phyloP scores from a whole-genome alignment of 805 yeast genomes.

The Pichia insulana region DNA sequence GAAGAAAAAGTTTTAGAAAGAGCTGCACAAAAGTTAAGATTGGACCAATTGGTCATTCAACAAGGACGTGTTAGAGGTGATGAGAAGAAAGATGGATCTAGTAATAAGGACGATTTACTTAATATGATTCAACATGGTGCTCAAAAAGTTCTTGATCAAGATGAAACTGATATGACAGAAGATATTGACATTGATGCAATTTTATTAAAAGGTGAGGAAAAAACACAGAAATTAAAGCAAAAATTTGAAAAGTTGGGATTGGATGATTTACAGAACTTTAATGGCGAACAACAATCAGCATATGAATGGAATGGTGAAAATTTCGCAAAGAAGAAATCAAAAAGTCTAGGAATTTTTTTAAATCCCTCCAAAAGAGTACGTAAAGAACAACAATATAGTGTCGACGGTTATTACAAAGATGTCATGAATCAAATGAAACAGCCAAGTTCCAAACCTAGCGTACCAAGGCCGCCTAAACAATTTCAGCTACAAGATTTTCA shows the following conservation, averaged over 20 bases:
- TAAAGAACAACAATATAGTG: constrained; percentile 69
- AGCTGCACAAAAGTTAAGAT: constrained; percentile 86
- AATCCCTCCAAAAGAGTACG: constrained; percentile 71
- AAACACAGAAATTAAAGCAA: constrained; percentile 69
- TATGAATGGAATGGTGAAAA: constrained; percentile 96
- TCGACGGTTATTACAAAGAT: constrained; percentile 70
- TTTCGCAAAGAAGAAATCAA: constrained; percentile 56
- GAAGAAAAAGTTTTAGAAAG: constrained; percentile 94
- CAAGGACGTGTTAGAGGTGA: constrained; percentile 61
- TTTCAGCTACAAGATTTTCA: constrained; percentile 66
- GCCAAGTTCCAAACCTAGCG: constrained; percentile 33
- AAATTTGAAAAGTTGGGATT: constrained; percentile 81
- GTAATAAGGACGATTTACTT: constrained; percentile 72
- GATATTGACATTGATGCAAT: constrained; percentile 58
- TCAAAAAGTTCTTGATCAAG: constrained; percentile 63
- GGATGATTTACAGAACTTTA: constrained; percentile 88
- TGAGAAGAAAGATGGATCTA: constrained; percentile 24
- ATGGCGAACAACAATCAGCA: constrained; percentile 66
- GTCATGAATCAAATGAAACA: constrained; percentile 35
- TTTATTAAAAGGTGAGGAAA: constrained; percentile 69
- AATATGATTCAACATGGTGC: constrained; percentile 99
- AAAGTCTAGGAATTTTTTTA: constrained; percentile 47
- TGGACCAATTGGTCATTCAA: constrained; percentile 93
- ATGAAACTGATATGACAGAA: constrained; percentile 17
- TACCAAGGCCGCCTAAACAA: constrained; percentile 54